Conservation (phyloP, 148 eudicot genomes). For the Camellia lanceoleosa region DNA sequence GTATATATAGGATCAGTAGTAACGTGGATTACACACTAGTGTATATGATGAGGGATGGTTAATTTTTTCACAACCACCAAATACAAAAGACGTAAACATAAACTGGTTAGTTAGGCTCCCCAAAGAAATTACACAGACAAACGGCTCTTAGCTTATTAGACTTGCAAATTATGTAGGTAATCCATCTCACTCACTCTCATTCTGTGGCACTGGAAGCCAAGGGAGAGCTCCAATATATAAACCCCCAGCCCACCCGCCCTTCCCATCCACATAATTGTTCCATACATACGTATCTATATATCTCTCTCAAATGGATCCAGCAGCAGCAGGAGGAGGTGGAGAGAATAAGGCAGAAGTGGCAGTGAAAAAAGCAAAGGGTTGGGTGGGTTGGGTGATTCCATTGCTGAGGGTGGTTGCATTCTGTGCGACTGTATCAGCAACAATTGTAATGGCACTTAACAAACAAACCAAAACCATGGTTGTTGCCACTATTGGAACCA, state of each 20-base stretch:
- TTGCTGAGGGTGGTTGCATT: conserved; percentile 55
- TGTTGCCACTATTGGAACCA: conserved; percentile 78
- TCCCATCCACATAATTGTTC: background rate
- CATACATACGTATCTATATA: background rate
- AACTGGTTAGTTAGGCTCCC: background rate
- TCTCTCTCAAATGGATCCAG: conserved; percentile 22
- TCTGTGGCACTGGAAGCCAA: too few relatives aligned
- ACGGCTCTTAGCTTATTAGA: background rate
- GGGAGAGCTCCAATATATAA: background rate
- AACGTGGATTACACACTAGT: too few relatives aligned
- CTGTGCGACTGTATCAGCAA: conserved; percentile 56
- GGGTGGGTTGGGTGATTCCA: conserved; percentile 12
- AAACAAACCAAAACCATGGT: conserved; percentile 61
- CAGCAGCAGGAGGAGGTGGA: conserved; percentile 18
- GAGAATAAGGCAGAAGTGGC: background rate
- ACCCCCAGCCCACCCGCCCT: too few relatives aligned
- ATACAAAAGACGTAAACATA: background rate
- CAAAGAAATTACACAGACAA: background rate
- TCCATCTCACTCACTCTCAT: background rate
- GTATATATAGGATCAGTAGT: too few relatives aligned
- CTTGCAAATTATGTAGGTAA: background rate
- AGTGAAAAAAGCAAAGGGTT: background rate
- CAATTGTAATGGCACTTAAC: conserved; percentile 73
- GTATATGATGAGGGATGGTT: too few relatives aligned
- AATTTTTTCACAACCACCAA: background rate